Evolutionary conservation across 805 yeast species (phyloP).

Genomic region (Zygosaccharomyces bisporus): DNA sequence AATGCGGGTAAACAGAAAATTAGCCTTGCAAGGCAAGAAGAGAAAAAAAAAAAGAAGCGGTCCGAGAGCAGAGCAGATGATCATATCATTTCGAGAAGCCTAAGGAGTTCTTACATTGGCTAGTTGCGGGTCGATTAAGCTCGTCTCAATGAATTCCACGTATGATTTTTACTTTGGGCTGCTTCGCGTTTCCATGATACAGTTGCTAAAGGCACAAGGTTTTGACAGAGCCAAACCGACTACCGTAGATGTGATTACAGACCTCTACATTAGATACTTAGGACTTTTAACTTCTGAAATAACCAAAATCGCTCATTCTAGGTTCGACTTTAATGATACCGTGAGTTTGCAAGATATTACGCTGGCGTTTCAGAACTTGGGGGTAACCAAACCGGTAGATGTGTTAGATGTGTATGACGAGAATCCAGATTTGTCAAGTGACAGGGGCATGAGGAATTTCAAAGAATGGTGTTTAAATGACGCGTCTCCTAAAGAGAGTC

Average conservation of each 20-base stretch:
- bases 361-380: conserved; percentile 62
- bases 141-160: conserved; percentile 22
- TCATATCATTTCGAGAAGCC: not conserved
- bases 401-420: conserved; percentile 50
- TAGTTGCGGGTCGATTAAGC: not conserved
- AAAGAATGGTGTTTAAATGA: conserved; percentile 53
- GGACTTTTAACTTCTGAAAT: conserved; percentile 51
- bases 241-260: conserved; percentile 72
- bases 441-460: conserved; percentile 48
- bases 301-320: conserved; percentile 44
- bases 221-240: conserved; percentile 74
- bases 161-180: conserved; percentile 46
- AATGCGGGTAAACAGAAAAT: conserved; percentile 6
- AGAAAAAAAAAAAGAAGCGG: conserved; percentile 1
- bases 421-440: conserved; percentile 43
- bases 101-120: not conserved
- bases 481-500: conserved; percentile 42
- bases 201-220: conserved; percentile 70
- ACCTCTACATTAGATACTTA: conserved; percentile 64
- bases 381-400: conserved; percentile 57
- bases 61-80: not conserved
- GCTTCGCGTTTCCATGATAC: conserved; percentile 48
- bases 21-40: not conserved
- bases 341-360: conserved; percentile 60
- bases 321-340: conserved; percentile 45